Evolutionary conservation across 768 basidiomycete species (phyloP).

Genomic region (Auricularia sp.): DNA sequence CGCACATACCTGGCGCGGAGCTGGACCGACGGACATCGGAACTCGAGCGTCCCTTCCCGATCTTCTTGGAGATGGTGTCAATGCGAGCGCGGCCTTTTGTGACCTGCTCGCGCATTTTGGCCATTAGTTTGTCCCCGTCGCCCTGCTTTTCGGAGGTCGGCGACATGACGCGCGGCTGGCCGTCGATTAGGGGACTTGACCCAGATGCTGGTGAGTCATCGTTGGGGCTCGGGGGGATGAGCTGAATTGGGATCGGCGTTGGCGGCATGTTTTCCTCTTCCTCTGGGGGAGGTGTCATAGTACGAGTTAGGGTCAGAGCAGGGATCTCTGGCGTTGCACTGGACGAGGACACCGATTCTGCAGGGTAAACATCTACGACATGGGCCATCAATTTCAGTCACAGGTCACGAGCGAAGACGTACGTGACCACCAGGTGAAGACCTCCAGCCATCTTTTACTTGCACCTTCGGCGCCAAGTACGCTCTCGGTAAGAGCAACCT

Average conservation of each 20-base stretch:
- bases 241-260: slow-evolving; percentile 5
- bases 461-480: slow-evolving; percentile 81
- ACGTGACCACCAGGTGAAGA: slow-evolving; percentile 68
- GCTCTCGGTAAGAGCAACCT: slow-evolving; percentile 69
- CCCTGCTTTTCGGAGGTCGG: background rate
- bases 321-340: background rate
- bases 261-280: background rate
- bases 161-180: background rate
- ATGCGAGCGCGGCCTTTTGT: slow-evolving; percentile 64
- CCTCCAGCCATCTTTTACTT: slow-evolving; percentile 67
- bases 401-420: slow-evolving; percentile 5
- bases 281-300: background rate
- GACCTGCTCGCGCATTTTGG: slow-evolving; percentile 69
- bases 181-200: background rate
- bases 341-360: background rate
- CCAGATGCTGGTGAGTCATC: background rate
- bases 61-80: slow-evolving; percentile 65
- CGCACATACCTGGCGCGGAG: slow-evolving; percentile 56
- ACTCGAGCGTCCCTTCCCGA: slow-evolving; percentile 43
- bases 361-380: background rate
- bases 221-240: slow-evolving; percentile 8
- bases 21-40: slow-evolving; percentile 41
- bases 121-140: slow-evolving; percentile 20
- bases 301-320: slow-evolving; percentile 3
- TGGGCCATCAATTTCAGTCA: background rate